Evolutionary conservation across 352 stramenopile species (phyloP).

Genomic region (Pythium insidiosum): DNA sequence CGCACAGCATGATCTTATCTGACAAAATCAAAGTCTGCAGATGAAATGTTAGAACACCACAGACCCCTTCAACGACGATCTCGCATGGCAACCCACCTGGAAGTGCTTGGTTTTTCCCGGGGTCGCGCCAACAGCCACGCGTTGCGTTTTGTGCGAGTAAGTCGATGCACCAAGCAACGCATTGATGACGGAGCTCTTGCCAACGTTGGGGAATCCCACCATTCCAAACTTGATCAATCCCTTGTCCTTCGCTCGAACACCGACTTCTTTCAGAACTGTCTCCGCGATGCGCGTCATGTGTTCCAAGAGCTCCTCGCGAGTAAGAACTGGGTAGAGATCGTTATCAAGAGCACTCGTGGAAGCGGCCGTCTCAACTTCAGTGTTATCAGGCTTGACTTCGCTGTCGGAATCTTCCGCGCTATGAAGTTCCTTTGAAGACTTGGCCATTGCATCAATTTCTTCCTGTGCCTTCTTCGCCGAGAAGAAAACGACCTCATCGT

Average conservation of each 20-base stretch:
- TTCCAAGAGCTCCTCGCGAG: slow-evolving; percentile 66
- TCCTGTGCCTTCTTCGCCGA: slow-evolving; percentile 94
- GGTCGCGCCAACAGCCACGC: slow-evolving; percentile 96
- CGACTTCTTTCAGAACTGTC: slow-evolving; percentile 45
- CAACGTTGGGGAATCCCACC: slow-evolving; percentile 99
- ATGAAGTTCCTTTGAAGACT: slow-evolving; percentile 39
- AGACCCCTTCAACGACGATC: background rate
- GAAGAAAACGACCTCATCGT: slow-evolving; percentile 96
- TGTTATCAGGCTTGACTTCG: slow-evolving; percentile 3
- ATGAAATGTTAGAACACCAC: background rate
- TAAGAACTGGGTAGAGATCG: slow-evolving; percentile 52
- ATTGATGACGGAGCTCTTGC: slow-evolving; percentile 99
- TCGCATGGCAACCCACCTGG: no score
- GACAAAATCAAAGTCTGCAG: slow-evolving; percentile 93
- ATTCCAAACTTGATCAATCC: slow-evolving; percentile 93
- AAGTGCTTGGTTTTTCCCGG: slow-evolving; percentile 99
- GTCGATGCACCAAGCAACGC: slow-evolving; percentile 95
- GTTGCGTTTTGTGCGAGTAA: slow-evolving; percentile 91
- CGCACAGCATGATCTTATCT: slow-evolving; percentile 97
- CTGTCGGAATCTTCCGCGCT: slow-evolving; percentile 24
- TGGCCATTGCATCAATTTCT: slow-evolving; percentile 78
- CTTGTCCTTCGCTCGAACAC: slow-evolving; percentile 73
- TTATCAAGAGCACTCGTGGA: slow-evolving; percentile 5
- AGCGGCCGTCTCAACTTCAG: background rate
- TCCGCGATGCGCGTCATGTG: slow-evolving; percentile 53